Percentiles rank a stretch among this genome's conserved stretches.
phyloP scores from a whole-genome alignment of 345 rosid genomes.

The Draba incana region DNA sequence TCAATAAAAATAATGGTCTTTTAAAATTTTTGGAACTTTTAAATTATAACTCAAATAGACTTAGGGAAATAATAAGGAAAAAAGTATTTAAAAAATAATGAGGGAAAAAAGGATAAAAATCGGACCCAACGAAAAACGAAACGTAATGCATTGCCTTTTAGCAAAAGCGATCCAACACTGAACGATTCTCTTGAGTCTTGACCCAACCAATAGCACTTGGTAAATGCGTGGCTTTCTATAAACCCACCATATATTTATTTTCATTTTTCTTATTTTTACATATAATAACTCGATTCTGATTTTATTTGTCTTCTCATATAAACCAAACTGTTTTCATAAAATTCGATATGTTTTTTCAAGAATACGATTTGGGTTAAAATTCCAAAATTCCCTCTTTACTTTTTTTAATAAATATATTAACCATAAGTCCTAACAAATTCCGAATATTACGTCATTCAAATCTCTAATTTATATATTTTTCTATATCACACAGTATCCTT shows the following conservation, averaged over 20 bases:
- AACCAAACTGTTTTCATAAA: constrained; percentile 16
- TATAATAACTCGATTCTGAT: constrained; percentile 13
- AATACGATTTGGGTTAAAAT: constrained; percentile 17
- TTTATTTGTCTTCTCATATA: constrained; percentile 27
- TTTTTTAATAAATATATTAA: not conserved
- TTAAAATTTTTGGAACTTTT: not conserved
- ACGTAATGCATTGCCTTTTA: constrained; percentile 4
- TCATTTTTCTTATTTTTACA: not conserved
- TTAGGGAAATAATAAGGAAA: not conserved
- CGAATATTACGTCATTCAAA: constrained; percentile 26
- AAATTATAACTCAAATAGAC: not conserved
- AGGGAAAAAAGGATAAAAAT: not conserved
- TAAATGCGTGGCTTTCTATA: constrained; percentile 35
- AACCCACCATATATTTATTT: constrained; percentile 4
- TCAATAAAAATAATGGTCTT: not conserved
- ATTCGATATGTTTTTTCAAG: constrained; percentile 39
- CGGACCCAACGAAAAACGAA: constrained; percentile 2
- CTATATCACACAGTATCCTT: constrained; percentile 12
- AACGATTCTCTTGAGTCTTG: constrained; percentile 29
- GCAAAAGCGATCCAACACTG: constrained; percentile 22
- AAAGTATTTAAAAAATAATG: not conserved
- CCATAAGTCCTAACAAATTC: not conserved
- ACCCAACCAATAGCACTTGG: constrained; percentile 13
- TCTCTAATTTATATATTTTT: constrained; percentile 21
- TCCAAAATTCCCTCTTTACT: constrained; percentile 17